These are phyloP conservation scores for Coemansia sp. DNA, from an alignment of 371 early-diverging fungal genomes.

Conservation along the genomic window DNA sequence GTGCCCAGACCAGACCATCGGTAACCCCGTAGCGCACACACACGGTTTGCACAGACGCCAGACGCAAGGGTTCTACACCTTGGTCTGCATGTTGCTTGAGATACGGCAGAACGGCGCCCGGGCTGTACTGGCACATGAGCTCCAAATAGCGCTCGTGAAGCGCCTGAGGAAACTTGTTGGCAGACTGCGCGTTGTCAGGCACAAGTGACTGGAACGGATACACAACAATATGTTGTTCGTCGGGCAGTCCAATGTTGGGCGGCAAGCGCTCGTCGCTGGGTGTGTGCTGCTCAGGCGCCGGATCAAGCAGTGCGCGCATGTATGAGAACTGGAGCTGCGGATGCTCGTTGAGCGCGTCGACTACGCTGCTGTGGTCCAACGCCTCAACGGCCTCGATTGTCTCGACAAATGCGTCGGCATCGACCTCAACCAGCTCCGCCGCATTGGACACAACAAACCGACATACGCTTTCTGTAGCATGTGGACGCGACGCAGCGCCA, in stretches of 20 bases:
- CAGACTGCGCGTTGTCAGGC: conserved; percentile 14
- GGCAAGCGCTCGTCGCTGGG: conserved; percentile 33
- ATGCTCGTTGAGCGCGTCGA: conserved; percentile 10
- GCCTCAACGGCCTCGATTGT: conserved; percentile 14
- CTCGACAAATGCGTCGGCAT: conserved; percentile 30
- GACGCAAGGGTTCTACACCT: conserved; percentile 36
- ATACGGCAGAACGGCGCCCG: conserved; percentile 29
- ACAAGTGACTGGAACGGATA: conserved; percentile 39
- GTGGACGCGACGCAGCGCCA: conserved; percentile 3
- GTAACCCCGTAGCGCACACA: conserved; percentile 21
- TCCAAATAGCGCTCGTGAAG: conserved; percentile 44
- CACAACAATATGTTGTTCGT: conserved; percentile 43
- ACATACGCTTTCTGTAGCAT: conserved; percentile 10
- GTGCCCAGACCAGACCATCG: conserved; percentile 44
- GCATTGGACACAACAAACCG: conserved; percentile 17
- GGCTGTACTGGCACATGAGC: conserved; percentile 37
- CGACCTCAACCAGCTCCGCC: conserved; percentile 26
- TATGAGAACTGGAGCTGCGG: conserved; percentile 36
- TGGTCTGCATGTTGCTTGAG: conserved; percentile 29
- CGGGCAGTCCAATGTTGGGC: conserved; percentile 37
- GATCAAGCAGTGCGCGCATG: conserved; percentile 40
- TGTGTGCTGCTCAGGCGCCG: conserved; percentile 12
- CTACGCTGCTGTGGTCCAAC: conserved; percentile 17
- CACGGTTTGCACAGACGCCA: conserved; percentile 25
- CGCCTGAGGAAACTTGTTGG: conserved; percentile 25